Evolutionary conservation across 2,329 filamentous ascomycete genomes (phyloP), one percentile per base, ranked within the genome.

Genomic region (Colletotrichum spinosum): DNA sequence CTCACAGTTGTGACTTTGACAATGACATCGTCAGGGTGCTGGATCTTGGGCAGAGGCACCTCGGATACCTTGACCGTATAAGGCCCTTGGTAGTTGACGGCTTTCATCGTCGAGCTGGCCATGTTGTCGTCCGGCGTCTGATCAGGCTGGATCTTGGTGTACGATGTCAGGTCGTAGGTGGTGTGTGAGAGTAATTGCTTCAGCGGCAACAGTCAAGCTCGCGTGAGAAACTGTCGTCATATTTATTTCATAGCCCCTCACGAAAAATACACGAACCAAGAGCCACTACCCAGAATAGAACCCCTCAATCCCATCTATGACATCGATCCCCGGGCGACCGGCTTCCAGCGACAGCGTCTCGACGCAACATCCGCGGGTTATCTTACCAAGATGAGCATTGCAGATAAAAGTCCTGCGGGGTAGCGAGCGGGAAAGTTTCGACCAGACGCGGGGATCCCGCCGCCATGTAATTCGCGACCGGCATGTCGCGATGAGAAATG

Each of bases 1-100:
- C 84, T 79, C 55, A 87, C 84, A 7, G 87, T 91, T 1, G 88
- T 90, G 41, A 90, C 85, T 70, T 88, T 90, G 74, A 90, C 84
- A 65, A 90, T 86, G 39, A 84, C 82, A 77, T 90, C 88, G 75
- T 90, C 87, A 2, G 88, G 87, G 75, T 90, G 88, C 72, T 89
- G 78, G 25, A 91, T 79, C 71, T 81, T 84, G 1, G 88, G 88
- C 50, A 81, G 72, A 34, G 84, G 81, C 8, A 88, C 82, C 33
- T 90, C 84, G 70, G 88, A 83, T 54, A 91, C 84, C n/a, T 84
- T 83, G 66, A 90, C 87, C 74, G 86, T 84, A 77, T 84, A 87
- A 0, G 87, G 84, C 1, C 86, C 87, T 49, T 87, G 83, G 70
- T 90, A 90, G 71, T 88, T 87, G 60, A 90, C 80, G 10, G 87